Evolutionary conservation across 805 yeast genomes (phyloP).

Genomic region (Candida railenensis): DNA sequence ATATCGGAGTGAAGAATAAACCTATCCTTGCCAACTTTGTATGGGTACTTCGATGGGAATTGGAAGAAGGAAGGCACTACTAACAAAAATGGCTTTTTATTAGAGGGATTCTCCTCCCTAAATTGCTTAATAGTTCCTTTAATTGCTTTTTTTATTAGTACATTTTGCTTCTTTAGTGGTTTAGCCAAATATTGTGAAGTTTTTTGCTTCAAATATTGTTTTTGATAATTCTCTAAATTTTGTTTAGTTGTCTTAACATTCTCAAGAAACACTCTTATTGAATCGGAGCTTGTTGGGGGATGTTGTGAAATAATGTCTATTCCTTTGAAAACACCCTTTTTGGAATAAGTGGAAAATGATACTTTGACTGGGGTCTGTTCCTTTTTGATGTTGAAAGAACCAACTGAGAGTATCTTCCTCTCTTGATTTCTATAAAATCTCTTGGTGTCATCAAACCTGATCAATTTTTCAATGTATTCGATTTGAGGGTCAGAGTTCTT

Average conservation of each 20-base stretch:
- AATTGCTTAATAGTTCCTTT: conserved; percentile 5
- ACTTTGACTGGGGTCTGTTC: neutral
- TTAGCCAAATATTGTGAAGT: neutral
- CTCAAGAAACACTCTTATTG: conserved; percentile 9
- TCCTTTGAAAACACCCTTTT: conserved; percentile 4
- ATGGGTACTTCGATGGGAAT: neutral
- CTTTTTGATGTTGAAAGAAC: conserved; percentile 3
- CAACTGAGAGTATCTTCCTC: conserved; percentile 10
- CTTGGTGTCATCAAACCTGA: conserved; percentile 16
- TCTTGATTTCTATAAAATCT: conserved; percentile 15
- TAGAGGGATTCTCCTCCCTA: conserved; percentile 6
- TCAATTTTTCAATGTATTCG: conserved; percentile 14
- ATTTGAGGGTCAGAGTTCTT: conserved; percentile 11
- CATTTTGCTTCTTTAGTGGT: neutral
- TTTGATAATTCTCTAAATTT: conserved; percentile 15
- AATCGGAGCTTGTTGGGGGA: conserved; percentile 6
- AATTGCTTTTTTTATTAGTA: neutral
- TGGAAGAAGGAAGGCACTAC: conserved; percentile 15
- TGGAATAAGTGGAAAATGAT: neutral
- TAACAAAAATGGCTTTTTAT: conserved; percentile 10
- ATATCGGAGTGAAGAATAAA: conserved; percentile 1
- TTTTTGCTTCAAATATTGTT: conserved; percentile 11
- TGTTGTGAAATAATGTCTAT: conserved; percentile 7
- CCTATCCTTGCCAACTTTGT: neutral
- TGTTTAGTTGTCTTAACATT: conserved; percentile 9